Percentiles rank a stretch among this genome's conserved stretches.
These are phyloP conservation scores for Hylodesmum podocarpum DNA, from an alignment of 306 rosid species.

Conservation along the genomic window DNA sequence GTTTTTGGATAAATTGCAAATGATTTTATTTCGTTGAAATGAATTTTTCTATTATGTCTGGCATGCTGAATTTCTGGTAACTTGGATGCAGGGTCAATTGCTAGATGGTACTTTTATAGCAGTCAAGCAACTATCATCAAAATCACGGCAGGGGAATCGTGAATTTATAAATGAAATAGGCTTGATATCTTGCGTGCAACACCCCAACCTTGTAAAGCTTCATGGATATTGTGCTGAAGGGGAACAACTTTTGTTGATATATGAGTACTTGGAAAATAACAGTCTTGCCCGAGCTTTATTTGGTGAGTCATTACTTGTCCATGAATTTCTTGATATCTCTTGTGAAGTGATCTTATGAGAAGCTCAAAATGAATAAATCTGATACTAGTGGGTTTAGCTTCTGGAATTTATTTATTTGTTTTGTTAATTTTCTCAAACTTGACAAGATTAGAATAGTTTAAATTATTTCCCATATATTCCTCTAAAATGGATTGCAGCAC, in stretches of 20 bases:
- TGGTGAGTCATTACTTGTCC: slow-evolving; percentile 43
- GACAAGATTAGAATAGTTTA: neutral
- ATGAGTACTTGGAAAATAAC: slow-evolving; percentile 79
- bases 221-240: slow-evolving; percentile 72
- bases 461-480: neutral
- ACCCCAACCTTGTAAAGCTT: slow-evolving; percentile 81
- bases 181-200: slow-evolving; percentile 66
- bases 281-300: slow-evolving; percentile 68
- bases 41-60: slow-evolving; percentile 12
- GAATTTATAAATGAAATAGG: slow-evolving; percentile 80
- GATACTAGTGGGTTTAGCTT: neutral
- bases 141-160: slow-evolving; percentile 73
- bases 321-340: neutral
- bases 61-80: neutral
- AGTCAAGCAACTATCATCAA: slow-evolving; percentile 71
- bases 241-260: slow-evolving; percentile 62
- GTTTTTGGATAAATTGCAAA: neutral
- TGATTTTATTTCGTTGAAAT: neutral
- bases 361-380: neutral
- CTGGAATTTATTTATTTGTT: neutral
- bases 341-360: neutral
- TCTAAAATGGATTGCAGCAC: neutral
- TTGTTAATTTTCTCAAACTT: neutral
- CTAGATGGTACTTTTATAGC: slow-evolving; percentile 68
- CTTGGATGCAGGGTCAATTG: slow-evolving; percentile 54